phyloP scores from a whole-genome alignment of 129 eudicot genomes.

The Heracleum sosnowskyi region DNA sequence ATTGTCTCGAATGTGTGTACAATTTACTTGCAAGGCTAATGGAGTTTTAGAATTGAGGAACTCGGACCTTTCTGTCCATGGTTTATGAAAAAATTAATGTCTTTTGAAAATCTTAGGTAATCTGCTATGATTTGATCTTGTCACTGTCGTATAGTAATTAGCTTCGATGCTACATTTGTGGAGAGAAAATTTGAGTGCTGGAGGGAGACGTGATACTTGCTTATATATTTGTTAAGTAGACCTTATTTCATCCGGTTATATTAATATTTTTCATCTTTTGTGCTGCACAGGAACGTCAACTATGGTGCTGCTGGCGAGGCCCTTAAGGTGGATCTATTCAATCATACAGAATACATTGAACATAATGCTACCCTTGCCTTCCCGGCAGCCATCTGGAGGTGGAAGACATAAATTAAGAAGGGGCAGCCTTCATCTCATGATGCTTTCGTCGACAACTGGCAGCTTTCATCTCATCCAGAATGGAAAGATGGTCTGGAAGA shows the following conservation, averaged over 20 bases:
- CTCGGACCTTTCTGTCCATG: neutral
- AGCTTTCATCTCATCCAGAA: too few species aligned
- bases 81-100: neutral
- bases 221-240: neutral
- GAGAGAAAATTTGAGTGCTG: neutral
- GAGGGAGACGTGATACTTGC: neutral
- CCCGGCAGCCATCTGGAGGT: slow-evolving; percentile 85
- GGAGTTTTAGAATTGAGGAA: neutral
- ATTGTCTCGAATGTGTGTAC: neutral
- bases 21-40: neutral
- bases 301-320: slow-evolving; percentile 73
- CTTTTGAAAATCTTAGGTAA: neutral
- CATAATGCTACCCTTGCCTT: slow-evolving; percentile 94
- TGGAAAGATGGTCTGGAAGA: too few species aligned
- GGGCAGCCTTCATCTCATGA: too few species aligned
- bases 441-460: too few species aligned
- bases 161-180: neutral
- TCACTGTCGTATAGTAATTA: neutral
- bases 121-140: neutral
- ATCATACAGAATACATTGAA: slow-evolving; percentile 93
- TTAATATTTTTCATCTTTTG: neutral
- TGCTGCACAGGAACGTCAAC: slow-evolving; percentile 61
- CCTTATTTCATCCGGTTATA: neutral
- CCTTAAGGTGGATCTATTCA: slow-evolving; percentile 58
- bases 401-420: slow-evolving; percentile 77